Evolutionary conservation across 169 alveolate genomes (phyloP).

Genomic region (Plasmodium falciparum): DNA sequence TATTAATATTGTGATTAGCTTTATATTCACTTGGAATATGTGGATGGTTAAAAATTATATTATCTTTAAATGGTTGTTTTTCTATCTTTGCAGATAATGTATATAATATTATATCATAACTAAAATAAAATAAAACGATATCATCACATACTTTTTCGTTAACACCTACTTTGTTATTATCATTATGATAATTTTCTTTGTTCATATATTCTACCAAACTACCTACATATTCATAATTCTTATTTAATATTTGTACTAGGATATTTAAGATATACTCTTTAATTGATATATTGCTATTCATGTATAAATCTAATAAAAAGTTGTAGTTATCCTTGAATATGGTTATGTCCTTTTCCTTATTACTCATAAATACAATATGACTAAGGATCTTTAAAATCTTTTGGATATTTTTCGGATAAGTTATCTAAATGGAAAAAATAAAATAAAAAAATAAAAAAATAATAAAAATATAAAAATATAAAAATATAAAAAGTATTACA

Average conservation of each 20-base stretch:
- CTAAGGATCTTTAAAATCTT: slow-evolving; percentile 47
- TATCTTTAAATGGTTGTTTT: not conserved
- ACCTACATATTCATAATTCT: slow-evolving; percentile 25
- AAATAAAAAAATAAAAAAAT: not conserved
- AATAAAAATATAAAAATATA: no score
- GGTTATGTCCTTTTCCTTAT: slow-evolving; percentile 55
- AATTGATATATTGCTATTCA: slow-evolving; percentile 35
- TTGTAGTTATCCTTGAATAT: slow-evolving; percentile 62
- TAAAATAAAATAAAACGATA: slow-evolving; percentile 42
- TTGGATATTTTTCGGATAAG: slow-evolving; percentile 45
- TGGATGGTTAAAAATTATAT: no score
- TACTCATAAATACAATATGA: slow-evolving; percentile 53
- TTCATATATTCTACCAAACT: not conserved
- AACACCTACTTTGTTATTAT: not conserved
- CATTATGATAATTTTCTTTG: not conserved
- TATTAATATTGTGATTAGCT: no score
- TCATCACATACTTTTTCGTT: slow-evolving; percentile 35
- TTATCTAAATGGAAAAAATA: not conserved
- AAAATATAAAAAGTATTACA: not conserved
- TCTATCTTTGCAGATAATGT: slow-evolving; percentile 29
- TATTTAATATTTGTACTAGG: slow-evolving; percentile 50
- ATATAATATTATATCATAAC: slow-evolving; percentile 49
- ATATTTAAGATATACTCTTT: slow-evolving; percentile 52
- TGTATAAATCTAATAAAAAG: slow-evolving; percentile 48
- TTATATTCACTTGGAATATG: no score